These are phyloP conservation scores for Rosa rugosa DNA, from an alignment of 306 rosid genomes.

Conservation along the genomic window DNA sequence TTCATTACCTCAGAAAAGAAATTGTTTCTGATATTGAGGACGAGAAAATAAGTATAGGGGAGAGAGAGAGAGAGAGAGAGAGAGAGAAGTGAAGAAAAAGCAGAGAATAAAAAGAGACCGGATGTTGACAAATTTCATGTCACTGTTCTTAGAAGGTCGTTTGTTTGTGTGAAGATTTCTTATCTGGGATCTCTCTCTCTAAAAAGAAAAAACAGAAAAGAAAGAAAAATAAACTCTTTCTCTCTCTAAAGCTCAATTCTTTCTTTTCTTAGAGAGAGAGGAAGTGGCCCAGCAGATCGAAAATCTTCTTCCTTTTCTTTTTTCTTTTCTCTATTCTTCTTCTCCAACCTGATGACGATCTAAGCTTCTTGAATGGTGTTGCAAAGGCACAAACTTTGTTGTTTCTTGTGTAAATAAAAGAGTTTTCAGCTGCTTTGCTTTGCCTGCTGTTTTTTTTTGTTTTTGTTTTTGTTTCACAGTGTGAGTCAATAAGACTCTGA, in stretches of 20 bases:
- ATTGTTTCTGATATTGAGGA: constrained; percentile 17
- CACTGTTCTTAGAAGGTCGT: constrained; percentile 99
- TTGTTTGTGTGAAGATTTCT: constrained; percentile 94
- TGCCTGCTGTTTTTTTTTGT: background rate
- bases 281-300: constrained; percentile 97
- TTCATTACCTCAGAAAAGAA: constrained; percentile 39
- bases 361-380: constrained; percentile 70
- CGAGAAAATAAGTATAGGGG: constrained; percentile 22
- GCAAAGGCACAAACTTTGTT: constrained; percentile 49
- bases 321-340: constrained; percentile 32
- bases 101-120: constrained; percentile 99
- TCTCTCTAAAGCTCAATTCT: constrained; percentile 36
- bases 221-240: constrained; percentile 25
- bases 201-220: constrained; percentile 12
- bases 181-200: constrained; percentile 95
- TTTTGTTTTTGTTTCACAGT: constrained; percentile 10
- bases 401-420: constrained; percentile 26
- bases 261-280: constrained; percentile 30
- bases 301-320: constrained; percentile 43
- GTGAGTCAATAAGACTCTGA: constrained; percentile 31
- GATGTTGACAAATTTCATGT: constrained; percentile 99
- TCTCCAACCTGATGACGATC: constrained; percentile 74
- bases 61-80: constrained; percentile 50
- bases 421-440: constrained; percentile 37
- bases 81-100: constrained; percentile 74